Evolutionary conservation across 176 grass and related monocot species (phyloP).

Genomic region (Triticum dicoccoides): DNA sequence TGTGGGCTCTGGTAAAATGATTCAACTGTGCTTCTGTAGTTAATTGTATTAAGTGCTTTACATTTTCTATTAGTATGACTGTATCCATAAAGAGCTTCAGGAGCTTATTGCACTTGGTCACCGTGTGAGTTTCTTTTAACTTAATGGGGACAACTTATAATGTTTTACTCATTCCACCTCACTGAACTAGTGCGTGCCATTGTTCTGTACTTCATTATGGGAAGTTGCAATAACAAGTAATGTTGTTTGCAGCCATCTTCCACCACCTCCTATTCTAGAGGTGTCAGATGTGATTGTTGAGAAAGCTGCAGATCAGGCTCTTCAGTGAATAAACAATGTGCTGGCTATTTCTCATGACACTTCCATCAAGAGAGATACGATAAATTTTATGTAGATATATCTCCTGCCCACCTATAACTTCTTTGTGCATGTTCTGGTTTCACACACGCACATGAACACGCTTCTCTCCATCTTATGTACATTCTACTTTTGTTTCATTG

Average conservation of each 20-base stretch:
- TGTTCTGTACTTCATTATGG: not conserved
- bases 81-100: too few species aligned
- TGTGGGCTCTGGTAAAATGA: too few species aligned
- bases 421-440: too few species aligned
- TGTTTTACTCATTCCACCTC: not conserved
- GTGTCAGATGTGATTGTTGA: conserved; percentile 60
- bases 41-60: too few species aligned
- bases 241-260: conserved; percentile 60
- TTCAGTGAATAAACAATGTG: conserved; percentile 69
- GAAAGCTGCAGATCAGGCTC: conserved; percentile 54
- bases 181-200: not conserved
- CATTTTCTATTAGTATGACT: too few species aligned
- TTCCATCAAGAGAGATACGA: conserved; percentile 80
- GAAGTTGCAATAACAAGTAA: not conserved
- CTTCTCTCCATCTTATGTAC: not conserved
- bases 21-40: too few species aligned
- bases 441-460: not conserved
- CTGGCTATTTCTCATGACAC: conserved; percentile 72
- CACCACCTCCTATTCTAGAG: conserved; percentile 87
- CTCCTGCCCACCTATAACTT: not conserved
- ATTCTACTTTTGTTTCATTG: conserved; percentile 8
- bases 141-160: not conserved
- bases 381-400: conserved; percentile 60
- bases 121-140: not conserved
- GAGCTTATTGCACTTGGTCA: too few species aligned